Base-by-base conservation (phyloP, 495 filamentous ascomycete genomes). In the Trichoderma erinaceum region DNA sequence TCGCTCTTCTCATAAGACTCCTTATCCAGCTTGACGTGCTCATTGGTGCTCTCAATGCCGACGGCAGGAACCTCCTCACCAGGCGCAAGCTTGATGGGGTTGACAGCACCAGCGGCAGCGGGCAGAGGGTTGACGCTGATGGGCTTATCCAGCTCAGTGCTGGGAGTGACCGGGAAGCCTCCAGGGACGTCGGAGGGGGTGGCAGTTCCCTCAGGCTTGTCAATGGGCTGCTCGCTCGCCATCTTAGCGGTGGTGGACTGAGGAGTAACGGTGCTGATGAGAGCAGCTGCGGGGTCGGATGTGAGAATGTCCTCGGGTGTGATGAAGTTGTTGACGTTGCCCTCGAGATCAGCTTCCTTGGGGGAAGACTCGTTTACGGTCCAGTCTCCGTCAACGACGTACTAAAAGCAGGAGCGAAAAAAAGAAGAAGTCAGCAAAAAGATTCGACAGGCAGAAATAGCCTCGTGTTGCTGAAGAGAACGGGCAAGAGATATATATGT, bases 351-450 rank as follows among this genome's bases (percentile, higher is more conserved):
- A 69, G 82, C 84, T 78, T 96, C 92, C 77, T 90, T 86, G 35
- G 90, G 90, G 27, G 86, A 88, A 65, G 86, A 84, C 71, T 86
- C 87, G 75, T 97, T 90, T 70, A 87, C 90, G 27, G 84, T 87
- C 95, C 95, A 99, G 68, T 80, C 84, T 56, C 87, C 88, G 85
- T 99, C 93, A 61, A 96, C 94, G 71, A 98, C 90, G 78, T 96
- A 98, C 92, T 97, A 75, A 66, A 71, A 12, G 25, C 8, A 23
- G 68, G 68, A 25, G 29, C 23, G 11, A 13, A 50, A 16, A 38
- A 21, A 43, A 15, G 21, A 35, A 67, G 23, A 32, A 23, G 65
- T 66, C 41, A 64, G 64, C 46, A 64, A 61, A 58, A 25, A 10
- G 21, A 25, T 58, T 21, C 2, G 0, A 32, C 10, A 61, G 13